phyloP scores from a whole-genome alignment of 2,329 filamentous ascomycete genomes.

The Claviceps fusiformis region DNA sequence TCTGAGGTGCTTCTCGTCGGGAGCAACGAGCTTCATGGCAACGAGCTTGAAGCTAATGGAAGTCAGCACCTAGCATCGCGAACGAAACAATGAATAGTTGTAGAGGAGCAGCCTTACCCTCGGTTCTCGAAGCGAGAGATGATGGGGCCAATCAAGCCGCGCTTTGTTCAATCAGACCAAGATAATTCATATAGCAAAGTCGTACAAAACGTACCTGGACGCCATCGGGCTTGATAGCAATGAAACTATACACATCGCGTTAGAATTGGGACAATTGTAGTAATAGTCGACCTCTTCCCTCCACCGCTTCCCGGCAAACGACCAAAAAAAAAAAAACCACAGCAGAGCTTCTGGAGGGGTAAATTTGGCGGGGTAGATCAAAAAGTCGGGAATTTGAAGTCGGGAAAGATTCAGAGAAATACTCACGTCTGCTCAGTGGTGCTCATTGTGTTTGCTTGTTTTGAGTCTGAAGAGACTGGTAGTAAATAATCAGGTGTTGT shows the following conservation, averaged over 20 bases:
- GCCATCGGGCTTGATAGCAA: constrained; percentile 99
- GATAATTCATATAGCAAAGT: background rate
- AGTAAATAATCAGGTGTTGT: constrained; percentile 11
- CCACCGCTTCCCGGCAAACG: background rate
- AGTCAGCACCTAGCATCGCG: constrained; percentile 1
- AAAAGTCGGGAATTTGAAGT: background rate
- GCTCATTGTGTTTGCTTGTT: constrained; percentile 45
- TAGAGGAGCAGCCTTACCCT: constrained; percentile 42
- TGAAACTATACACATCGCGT: constrained; percentile 57
- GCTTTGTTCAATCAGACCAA: constrained; percentile 36
- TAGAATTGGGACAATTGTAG: constrained; percentile 7
- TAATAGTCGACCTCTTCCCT: background rate
- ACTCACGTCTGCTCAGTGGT: constrained; percentile 73
- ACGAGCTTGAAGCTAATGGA: constrained; percentile 67
- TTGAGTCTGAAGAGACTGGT: constrained; percentile 14
- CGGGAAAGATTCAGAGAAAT: background rate
- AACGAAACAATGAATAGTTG: background rate
- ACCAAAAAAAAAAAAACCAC: constrained; percentile 1
- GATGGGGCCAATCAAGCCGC: constrained; percentile 95
- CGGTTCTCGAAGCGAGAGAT: constrained; percentile 96
- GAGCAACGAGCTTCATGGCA: constrained; percentile 88
- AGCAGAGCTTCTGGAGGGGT: constrained; percentile 9
- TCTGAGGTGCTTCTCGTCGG: constrained; percentile 92
- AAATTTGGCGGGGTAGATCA: constrained; percentile 20
- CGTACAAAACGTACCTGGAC: constrained; percentile 63